These are phyloP conservation scores for Helenozyma baotianmanensis DNA, from an alignment of 805 yeast genomes.

Conservation along the genomic window DNA sequence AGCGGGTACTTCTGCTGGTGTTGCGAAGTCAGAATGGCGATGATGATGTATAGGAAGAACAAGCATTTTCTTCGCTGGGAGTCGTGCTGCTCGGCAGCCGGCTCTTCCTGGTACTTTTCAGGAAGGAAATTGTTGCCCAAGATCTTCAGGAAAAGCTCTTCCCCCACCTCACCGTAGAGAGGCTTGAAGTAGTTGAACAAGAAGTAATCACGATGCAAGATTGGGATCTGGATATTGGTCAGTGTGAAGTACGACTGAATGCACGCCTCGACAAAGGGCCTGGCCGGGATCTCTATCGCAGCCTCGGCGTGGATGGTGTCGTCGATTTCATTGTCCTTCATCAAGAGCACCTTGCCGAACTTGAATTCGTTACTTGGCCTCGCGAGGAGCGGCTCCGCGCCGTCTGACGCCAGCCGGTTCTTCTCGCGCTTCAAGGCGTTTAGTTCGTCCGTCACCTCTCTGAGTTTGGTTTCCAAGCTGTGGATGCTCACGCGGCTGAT, in stretches of 20 bases:
- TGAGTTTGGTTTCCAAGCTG: conserved; percentile 7
- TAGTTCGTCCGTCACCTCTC: conserved; percentile 6
- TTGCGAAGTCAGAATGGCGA: conserved; percentile 16
- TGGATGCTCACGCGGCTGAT: conserved; percentile 10
- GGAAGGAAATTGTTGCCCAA: conserved; percentile 2
- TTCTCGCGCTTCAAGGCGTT: conserved; percentile 2
- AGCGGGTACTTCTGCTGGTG: conserved; percentile 12
- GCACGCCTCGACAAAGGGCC: conserved; percentile 7
- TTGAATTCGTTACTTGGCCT: background rate
- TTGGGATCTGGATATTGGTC: conserved; percentile 13
- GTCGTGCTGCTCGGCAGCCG: background rate
- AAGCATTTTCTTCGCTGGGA: conserved; percentile 5
- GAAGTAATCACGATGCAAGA: conserved; percentile 13
- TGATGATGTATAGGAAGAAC: conserved; percentile 13
- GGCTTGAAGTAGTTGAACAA: conserved; percentile 13
- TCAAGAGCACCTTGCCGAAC: conserved; percentile 3
- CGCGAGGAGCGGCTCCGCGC: background rate
- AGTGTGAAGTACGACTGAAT: conserved; percentile 7
- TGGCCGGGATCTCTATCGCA: conserved; percentile 5
- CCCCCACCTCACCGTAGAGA: conserved; percentile 7
- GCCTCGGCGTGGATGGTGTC: background rate
- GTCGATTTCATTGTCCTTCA: conserved; percentile 5
- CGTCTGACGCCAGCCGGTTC: background rate
- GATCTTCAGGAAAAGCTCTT: conserved; percentile 1
- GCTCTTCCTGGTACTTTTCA: conserved; percentile 1